Percentiles rank a stretch among this genome's conserved stretches.
Evolutionary conservation across 2,329 filamentous ascomycete genomes (phyloP).

Genomic region (Penicillium oxalicum): DNA sequence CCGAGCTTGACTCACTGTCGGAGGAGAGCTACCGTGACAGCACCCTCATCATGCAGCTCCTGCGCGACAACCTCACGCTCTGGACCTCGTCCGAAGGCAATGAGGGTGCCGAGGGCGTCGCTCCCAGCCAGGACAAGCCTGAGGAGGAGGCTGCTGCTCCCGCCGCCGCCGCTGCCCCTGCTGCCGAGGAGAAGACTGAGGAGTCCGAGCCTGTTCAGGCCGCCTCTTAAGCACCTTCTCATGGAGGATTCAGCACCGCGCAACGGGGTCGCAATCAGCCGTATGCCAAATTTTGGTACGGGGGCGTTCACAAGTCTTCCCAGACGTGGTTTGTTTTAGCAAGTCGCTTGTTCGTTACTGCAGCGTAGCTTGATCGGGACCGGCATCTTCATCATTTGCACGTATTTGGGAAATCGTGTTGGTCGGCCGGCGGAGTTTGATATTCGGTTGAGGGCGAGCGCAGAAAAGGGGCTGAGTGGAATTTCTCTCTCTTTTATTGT

Average conservation of each 20-base stretch:
- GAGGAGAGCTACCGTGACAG: conserved; percentile 99
- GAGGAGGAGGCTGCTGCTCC: conserved; percentile 45
- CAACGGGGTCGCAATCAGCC: conserved; percentile 15
- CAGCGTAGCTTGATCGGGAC: conserved; percentile 33
- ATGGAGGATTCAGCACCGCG: not conserved
- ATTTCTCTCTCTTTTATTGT: conserved; percentile 39
- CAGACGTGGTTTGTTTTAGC: conserved; percentile 31
- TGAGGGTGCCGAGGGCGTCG: conserved; percentile 53
- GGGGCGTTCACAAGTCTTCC: conserved; percentile 32
- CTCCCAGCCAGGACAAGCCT: conserved; percentile 58
- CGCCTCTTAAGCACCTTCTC: conserved; percentile 27
- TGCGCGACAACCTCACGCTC: conserved; percentile 95
- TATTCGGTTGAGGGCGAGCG: conserved; percentile 35
- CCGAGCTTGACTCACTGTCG: conserved; percentile 93
- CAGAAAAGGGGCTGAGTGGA: conserved; percentile 38
- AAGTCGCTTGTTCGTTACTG: conserved; percentile 30
- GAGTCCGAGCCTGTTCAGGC: conserved; percentile 33
- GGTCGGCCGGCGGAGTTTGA: conserved; percentile 41
- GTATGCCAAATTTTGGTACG: conserved; percentile 24
- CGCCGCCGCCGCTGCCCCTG: conserved; percentile 35
- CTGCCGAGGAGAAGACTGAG: conserved; percentile 37
- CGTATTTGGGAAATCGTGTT: conserved; percentile 30
- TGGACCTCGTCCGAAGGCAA: conserved; percentile 92
- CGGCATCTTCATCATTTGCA: conserved; percentile 30
- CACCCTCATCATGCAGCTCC: conserved; percentile 98